These are phyloP conservation scores for Plectranthus barbatus DNA, from an alignment of 257 asterid genomes.

Conservation along the genomic window DNA sequence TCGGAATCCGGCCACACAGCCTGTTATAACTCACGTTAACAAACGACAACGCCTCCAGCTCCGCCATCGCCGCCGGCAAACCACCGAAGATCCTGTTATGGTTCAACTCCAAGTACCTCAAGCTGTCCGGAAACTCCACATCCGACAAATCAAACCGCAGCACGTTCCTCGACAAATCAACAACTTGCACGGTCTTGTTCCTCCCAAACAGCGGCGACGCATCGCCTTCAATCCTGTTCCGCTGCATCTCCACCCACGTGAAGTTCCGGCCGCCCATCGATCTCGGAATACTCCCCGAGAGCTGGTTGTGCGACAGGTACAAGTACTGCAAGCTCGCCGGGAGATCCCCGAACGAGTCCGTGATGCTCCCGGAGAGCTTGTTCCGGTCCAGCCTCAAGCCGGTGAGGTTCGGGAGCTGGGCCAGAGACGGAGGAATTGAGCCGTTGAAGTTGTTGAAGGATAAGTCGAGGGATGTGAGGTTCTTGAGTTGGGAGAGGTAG, in stretches of 20 bases:
- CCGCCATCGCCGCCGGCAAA: conserved; percentile 34
- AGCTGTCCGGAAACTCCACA: conserved; percentile 31
- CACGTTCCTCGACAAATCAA: conserved; percentile 43
- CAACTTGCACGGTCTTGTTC: conserved; percentile 30
- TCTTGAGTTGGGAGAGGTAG: conserved; percentile 29
- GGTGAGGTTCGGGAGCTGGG: conserved; percentile 24
- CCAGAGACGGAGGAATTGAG: conserved; percentile 35
- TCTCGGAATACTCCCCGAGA: conserved; percentile 44
- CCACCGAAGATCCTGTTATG: conserved; percentile 46
- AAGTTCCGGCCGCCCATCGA: conserved; percentile 27
- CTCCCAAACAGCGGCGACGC: conserved; percentile 43
- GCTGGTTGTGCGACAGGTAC: conserved; percentile 43
- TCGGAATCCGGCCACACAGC: conserved; percentile 42
- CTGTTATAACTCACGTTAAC: conserved; percentile 51
- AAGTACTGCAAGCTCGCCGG: conserved; percentile 27
- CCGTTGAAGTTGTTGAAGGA: conserved; percentile 37
- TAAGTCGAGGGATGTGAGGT: conserved; percentile 23
- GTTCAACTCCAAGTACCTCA: conserved; percentile 39
- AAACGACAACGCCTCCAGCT: not conserved
- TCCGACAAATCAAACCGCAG: conserved; percentile 46
- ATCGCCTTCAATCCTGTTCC: conserved; percentile 57
- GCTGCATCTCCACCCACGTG: conserved; percentile 23
- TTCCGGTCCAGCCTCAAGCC: conserved; percentile 38
- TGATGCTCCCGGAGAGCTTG: conserved; percentile 48
- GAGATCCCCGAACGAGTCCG: conserved; percentile 40